Conservation (phyloP, 257 asterid species). For the Rhazya stricta region DNA sequence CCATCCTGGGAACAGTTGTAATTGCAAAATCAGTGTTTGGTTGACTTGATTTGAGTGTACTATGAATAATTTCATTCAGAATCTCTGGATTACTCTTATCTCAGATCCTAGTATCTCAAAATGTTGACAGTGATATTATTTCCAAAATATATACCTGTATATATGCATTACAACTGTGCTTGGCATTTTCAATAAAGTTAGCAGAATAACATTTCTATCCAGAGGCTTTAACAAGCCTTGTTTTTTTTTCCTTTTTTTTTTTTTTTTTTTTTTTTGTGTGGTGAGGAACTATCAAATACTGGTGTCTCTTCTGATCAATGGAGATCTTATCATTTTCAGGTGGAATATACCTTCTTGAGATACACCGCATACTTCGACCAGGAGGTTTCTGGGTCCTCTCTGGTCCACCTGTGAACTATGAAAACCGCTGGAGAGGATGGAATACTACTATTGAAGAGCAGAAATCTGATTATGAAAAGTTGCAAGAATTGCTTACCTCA, state of each 20-base stretch:
- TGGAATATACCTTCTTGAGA: slow-evolving; percentile 87
- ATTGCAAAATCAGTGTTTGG: not conserved
- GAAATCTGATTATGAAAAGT: slow-evolving; percentile 70
- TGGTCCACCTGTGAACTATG: slow-evolving; percentile 93
- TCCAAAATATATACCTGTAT: not conserved
- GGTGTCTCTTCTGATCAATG: not conserved
- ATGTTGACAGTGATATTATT: not conserved
- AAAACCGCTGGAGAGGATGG: slow-evolving; percentile 97
- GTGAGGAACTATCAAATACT: not conserved
- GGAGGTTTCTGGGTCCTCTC: slow-evolving; percentile 99
- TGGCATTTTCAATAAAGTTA: slow-evolving; percentile 5
- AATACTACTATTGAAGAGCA: slow-evolving; percentile 89
- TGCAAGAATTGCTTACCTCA: slow-evolving; percentile 75
- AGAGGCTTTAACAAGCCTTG: not conserved
- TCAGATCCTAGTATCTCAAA: not conserved
- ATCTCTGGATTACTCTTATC: not conserved
- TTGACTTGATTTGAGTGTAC: not conserved
- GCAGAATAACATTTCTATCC: not conserved
- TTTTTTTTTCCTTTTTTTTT: too few species aligned
- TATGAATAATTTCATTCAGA: not conserved
- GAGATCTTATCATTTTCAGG: slow-evolving; percentile 45
- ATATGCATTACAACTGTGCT: not conserved
- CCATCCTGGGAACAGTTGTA: not conserved
- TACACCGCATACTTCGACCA: slow-evolving; percentile 88
- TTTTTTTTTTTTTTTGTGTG: too few species aligned